Evolutionary conservation across 1,284 basidiomycete genomes (phyloP).

Genomic region (Sphagnurus paluster): DNA sequence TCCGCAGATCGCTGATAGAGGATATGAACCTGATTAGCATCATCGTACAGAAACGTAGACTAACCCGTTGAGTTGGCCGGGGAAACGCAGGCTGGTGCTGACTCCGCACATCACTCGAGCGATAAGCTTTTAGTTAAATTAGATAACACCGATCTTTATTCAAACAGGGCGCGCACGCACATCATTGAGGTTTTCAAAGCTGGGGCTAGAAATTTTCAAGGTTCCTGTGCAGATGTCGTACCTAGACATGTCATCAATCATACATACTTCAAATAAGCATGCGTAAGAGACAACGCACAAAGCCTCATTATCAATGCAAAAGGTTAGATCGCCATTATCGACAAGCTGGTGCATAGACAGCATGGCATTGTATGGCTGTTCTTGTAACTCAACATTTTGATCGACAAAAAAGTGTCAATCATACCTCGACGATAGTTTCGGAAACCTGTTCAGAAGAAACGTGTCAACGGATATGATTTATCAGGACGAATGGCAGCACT

Average conservation of each 20-base stretch:
- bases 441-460: constrained; percentile 59
- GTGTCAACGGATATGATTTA: neutral
- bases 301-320: constrained; percentile 95
- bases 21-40: constrained; percentile 1
- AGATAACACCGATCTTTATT: constrained; percentile 1
- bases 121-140: constrained; percentile 55
- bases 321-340: constrained; percentile 88
- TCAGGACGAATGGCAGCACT: constrained; percentile 15
- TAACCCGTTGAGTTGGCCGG: constrained; percentile 89
- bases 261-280: neutral
- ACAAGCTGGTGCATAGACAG: constrained; percentile 91
- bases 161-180: constrained; percentile 39
- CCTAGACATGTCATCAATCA: constrained; percentile 31
- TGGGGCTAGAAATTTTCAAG: constrained; percentile 71
- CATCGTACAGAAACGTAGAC: constrained; percentile 18
- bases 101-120: constrained; percentile 89
- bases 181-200: constrained; percentile 78
- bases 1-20: constrained; percentile 81
- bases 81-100: constrained; percentile 90
- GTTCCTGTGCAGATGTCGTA: constrained; percentile 83
- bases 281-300: constrained; percentile 52
- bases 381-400: too few relatives aligned
- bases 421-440: constrained; percentile 90
- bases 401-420: too few relatives aligned
- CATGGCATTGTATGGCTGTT: constrained; percentile 85